Base-by-base conservation (phyloP, 1,139 yeast species). In the Nadsonia starkeyi-henricii region DNA sequence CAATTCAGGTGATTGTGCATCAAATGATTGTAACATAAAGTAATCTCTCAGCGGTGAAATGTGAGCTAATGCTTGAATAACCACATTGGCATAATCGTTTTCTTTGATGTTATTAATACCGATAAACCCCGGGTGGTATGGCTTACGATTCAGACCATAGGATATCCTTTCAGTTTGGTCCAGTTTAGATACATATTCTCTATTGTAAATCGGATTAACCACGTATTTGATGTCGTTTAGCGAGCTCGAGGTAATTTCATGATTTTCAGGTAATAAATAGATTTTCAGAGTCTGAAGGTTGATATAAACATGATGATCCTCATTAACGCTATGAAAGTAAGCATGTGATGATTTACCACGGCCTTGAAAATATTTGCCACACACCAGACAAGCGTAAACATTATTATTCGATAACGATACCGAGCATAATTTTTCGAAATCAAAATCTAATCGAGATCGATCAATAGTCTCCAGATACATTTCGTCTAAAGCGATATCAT, bases 311-410 rank as follows among this genome's bases (percentile, higher is more conserved):
- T 78, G 85, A 58, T 83, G 91, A 53, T 73, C 71, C 2, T 66
- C 71, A 50, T 77, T 73, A 26, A 85, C 70, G 2, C 88, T 71
- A 60, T 85, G 95, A 43, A 68, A 61, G 57, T 78, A 82, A 0
- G 91, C 89, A 20, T 81, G 81, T 0, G 91, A 76, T 15, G 73
- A 62, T 49, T 63, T 65, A 1, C 79, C 74, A 23, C 88, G 69
- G 0, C 95, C 95, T 56, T 79, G 83, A 49, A 77, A 73, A 64
- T 77, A 85, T 57, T 75, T 79, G 42, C 93, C 93, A 63, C 95
- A 85, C 0, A 72, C 73, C 37, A 85, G 64, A 58, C 95, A 85
- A 42, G 85, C 79, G 58, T 83, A 81, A 1, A 84, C 74, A 56
- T 82, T 81, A 36, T 72, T 65, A 43, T 71, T 72, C 0, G 85